Evolutionary conservation across 345 rosid species (phyloP).

Genomic region (Eucalyptus urophylla): DNA sequence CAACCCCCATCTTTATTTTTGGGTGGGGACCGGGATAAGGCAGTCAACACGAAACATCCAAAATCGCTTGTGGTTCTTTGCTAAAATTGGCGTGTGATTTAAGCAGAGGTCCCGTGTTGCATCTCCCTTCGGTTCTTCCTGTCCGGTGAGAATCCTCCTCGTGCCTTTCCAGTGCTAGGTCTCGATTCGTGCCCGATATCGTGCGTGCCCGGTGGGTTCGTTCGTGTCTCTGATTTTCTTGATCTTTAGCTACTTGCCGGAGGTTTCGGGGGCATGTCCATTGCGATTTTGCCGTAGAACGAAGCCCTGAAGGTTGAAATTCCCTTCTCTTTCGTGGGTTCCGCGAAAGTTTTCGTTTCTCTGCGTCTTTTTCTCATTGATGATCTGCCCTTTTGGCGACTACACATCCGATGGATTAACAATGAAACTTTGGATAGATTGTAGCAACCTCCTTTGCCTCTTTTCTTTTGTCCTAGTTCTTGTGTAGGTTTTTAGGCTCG

Average conservation of each 20-base stretch:
- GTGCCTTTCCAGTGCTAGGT: background rate
- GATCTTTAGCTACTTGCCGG: background rate
- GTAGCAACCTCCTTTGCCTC: background rate
- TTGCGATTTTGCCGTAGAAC: background rate
- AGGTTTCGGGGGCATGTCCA: background rate
- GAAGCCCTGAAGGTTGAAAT: background rate
- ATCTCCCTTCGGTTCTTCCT: background rate
- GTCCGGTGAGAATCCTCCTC: background rate
- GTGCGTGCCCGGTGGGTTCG: background rate
- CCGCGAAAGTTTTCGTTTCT: background rate
- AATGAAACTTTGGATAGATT: background rate
- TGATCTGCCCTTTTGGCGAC: background rate
- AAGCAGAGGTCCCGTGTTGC: background rate
- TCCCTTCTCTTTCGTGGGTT: background rate
- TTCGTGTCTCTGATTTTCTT: background rate
- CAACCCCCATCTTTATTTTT: background rate
- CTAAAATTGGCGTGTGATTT: background rate
- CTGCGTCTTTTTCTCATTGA: background rate
- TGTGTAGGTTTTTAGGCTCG: background rate
- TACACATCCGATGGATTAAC: background rate
- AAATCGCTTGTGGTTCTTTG: background rate
- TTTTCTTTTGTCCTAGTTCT: background rate
- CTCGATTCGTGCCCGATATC: background rate
- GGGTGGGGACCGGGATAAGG: background rate
- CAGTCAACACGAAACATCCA: background rate